Evolutionary conservation across 345 rosid species (phyloP).

Genomic region (Diplotaxis tenuifolia): DNA sequence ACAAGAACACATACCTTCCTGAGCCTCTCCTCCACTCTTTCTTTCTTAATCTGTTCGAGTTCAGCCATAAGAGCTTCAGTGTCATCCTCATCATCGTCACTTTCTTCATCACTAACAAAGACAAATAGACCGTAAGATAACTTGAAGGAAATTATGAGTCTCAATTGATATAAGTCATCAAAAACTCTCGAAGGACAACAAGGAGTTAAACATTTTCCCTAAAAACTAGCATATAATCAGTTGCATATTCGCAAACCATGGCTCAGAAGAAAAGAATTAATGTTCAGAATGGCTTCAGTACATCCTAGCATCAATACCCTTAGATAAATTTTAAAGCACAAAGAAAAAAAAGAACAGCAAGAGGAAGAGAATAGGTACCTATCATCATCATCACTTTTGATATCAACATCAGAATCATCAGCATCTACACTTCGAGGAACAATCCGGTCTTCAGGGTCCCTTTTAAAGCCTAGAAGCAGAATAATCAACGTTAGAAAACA

Average conservation of each 20-base stretch:
- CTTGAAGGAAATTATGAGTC: not conserved
- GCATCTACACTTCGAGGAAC: conserved; percentile 86
- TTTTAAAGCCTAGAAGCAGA: conserved; percentile 51
- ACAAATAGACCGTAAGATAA: conserved; percentile 4
- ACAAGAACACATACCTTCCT: conserved; percentile 51
- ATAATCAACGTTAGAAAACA: conserved; percentile 33
- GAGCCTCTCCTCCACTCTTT: conserved; percentile 85
- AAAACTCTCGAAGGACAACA: not conserved
- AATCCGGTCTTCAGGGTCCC: conserved; percentile 81
- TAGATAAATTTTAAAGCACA: not conserved
- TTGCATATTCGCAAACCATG: not conserved
- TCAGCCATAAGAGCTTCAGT: conserved; percentile 90
- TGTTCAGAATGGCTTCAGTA: not conserved
- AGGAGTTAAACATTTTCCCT: not conserved
- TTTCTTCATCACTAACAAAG: conserved; percentile 45
- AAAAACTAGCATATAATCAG: not conserved
- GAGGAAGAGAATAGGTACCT: conserved; percentile 42
- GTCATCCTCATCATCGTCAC: conserved; percentile 72
- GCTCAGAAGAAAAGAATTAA: conserved; percentile 9
- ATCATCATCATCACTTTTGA: conserved; percentile 56
- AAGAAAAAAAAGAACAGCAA: not conserved
- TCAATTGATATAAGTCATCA: not conserved
- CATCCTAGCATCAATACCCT: not conserved
- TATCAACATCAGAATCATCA: conserved; percentile 92
- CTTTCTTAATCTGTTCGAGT: conserved; percentile 91